A percentile compares a stretch with the other conserved stretches of the same genome.
These are phyloP conservation scores for Dorcoceras hygrometricum DNA, from an alignment of 257 asterid species.

Conservation along the genomic window DNA sequence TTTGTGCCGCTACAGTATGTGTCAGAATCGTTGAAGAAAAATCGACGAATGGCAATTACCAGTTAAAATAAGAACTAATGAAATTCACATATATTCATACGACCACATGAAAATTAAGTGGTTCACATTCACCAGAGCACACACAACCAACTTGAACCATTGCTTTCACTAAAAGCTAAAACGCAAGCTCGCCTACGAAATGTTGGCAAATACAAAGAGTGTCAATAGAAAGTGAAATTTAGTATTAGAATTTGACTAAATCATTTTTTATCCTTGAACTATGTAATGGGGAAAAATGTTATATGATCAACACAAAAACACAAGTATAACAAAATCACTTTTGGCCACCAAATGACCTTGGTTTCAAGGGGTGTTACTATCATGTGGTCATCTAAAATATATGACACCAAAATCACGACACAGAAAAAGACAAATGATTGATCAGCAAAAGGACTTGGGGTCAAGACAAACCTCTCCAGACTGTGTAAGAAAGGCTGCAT, in stretches of 20 bases:
- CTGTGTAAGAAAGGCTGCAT: constrained; percentile 72
- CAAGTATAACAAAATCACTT: not conserved
- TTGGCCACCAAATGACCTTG: not conserved
- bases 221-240: not conserved
- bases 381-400: not conserved
- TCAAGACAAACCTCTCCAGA: constrained; percentile 64
- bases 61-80: constrained; percentile 1
- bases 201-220: constrained; percentile 6
- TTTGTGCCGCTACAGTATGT: not conserved
- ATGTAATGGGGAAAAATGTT: not conserved
- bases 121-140: constrained; percentile 7
- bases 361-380: not conserved
- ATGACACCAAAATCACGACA: constrained; percentile 3
- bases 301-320: not conserved
- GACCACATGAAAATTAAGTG: constrained; percentile 16
- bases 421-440: constrained; percentile 7
- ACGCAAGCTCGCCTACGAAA: not conserved
- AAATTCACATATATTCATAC: not conserved
- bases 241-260: not conserved
- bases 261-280: constrained; percentile 4
- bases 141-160: not conserved
- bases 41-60: not conserved
- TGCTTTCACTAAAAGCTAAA: too few species aligned
- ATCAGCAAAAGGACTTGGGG: not conserved
- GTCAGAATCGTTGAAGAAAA: constrained; percentile 2